Evolutionary conservation across 2,329 filamentous ascomycete species (phyloP).

Genomic region (Arthrobotrys sinensis): DNA sequence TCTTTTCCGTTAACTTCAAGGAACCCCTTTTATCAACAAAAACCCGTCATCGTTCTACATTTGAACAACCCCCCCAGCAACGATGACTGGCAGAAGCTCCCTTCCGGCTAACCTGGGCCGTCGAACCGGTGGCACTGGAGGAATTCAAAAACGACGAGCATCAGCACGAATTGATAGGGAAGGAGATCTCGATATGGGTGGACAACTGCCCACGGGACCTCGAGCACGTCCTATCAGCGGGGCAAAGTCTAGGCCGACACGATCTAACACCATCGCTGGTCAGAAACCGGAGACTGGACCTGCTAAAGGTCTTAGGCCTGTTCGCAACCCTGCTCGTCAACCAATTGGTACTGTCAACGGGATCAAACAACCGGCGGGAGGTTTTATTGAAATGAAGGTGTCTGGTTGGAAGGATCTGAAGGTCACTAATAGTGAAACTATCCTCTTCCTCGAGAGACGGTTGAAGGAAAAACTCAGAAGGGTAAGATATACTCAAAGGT

Average conservation of each 20-base stretch:
- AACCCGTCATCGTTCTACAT: background rate
- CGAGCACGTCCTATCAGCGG: conserved; percentile 47
- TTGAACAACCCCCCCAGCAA: background rate
- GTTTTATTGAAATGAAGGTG: conserved; percentile 65
- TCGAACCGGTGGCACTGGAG: conserved; percentile 37
- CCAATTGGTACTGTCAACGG: conserved; percentile 76
- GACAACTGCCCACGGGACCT: conserved; percentile 45
- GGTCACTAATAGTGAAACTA: conserved; percentile 62
- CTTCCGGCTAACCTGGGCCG: conserved; percentile 53
- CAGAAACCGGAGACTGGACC: conserved; percentile 46
- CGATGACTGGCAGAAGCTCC: conserved; percentile 55
- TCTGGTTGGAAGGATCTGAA: conserved; percentile 64
- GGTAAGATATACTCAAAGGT: conserved; percentile 74
- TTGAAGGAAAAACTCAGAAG: conserved; percentile 77
- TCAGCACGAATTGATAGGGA: conserved; percentile 48
- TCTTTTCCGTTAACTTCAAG: conserved; percentile 18
- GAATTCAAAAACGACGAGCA: conserved; percentile 43
- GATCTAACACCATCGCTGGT: conserved; percentile 30
- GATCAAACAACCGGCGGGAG: conserved; percentile 75
- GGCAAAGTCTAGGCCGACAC: conserved; percentile 15
- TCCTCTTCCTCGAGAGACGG: conserved; percentile 64
- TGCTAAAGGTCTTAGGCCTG: conserved; percentile 39
- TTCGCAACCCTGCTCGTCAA: conserved; percentile 41
- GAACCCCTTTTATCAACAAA: background rate
- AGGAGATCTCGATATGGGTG: conserved; percentile 57